Conservation (phyloP, 495 filamentous ascomycete genomes). For the Aspergillus taichungensis region DNA sequence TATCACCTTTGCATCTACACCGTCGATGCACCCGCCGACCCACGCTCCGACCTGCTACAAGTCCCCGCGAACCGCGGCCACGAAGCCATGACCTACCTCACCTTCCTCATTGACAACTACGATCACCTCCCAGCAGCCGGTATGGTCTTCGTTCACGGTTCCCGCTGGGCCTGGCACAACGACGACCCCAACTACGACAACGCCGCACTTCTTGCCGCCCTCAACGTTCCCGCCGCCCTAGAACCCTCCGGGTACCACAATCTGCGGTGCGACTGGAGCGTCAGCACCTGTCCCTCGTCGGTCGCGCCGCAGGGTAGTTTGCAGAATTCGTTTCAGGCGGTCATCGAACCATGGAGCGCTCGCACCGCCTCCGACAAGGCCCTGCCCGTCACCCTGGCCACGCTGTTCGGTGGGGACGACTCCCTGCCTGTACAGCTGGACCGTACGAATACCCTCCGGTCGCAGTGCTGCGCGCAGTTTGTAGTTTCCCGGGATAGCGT, state of each 20-base stretch:
- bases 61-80: slow-evolving; percentile 57
- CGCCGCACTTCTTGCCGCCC: slow-evolving; percentile 20
- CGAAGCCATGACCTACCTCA: slow-evolving; percentile 60
- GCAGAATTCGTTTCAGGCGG: slow-evolving; percentile 28
- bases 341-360: slow-evolving; percentile 30
- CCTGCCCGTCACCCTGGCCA: slow-evolving; percentile 21
- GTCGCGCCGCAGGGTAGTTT: slow-evolving; percentile 28
- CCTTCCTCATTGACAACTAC: slow-evolving; percentile 61
- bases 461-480: slow-evolving; percentile 42
- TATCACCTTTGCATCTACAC: slow-evolving; percentile 45
- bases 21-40: slow-evolving; percentile 42
- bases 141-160: slow-evolving; percentile 37
- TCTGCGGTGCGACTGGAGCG: slow-evolving; percentile 39
- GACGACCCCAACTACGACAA: slow-evolving; percentile 35
- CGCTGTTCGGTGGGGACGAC: slow-evolving; percentile 22
- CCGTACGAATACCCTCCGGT: slow-evolving; percentile 24
- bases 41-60: slow-evolving; percentile 28
- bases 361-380: slow-evolving; percentile 30
- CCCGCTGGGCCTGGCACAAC: slow-evolving; percentile 38
- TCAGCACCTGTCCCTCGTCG: slow-evolving; percentile 24
- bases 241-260: slow-evolving; percentile 33
- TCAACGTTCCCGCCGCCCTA: slow-evolving; percentile 26
- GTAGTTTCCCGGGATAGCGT: slow-evolving; percentile 26
- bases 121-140: slow-evolving; percentile 41
- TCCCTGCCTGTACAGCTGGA: slow-evolving; percentile 10